A percentile compares a stretch with the other conserved stretches of the same genome.
These are phyloP conservation scores for Passalora sequoiae DNA, from an alignment of 2,329 filamentous ascomycete genomes.

Conservation along the genomic window DNA sequence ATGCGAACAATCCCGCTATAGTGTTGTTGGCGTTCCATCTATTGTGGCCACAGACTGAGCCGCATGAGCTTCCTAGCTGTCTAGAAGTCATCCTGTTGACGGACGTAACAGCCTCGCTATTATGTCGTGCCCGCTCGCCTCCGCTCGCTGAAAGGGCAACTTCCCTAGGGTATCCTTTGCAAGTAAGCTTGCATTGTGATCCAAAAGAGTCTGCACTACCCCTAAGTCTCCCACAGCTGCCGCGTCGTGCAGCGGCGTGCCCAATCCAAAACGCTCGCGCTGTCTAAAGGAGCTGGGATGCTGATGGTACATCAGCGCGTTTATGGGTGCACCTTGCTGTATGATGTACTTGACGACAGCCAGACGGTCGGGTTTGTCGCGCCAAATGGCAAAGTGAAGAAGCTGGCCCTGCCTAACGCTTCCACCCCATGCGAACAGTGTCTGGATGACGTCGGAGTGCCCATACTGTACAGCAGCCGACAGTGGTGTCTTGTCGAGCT, in stretches of 20 bases:
- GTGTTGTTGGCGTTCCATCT: no score
- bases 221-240: slow-evolving; percentile 1
- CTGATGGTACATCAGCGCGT: slow-evolving; percentile 3
- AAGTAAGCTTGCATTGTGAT: not conserved
- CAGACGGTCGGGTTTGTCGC: not conserved
- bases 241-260: slow-evolving; percentile 1
- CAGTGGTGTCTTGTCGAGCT: slow-evolving; percentile 5
- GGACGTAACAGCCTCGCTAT: not conserved
- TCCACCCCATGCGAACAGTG: slow-evolving; percentile 5
- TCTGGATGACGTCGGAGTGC: slow-evolving; percentile 1
- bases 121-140: not conserved
- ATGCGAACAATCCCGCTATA: no score
- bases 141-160: not conserved
- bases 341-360: slow-evolving; percentile 1
- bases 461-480: slow-evolving; percentile 5
- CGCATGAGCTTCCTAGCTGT: no score
- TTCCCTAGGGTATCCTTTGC: not conserved
- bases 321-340: slow-evolving; percentile 1
- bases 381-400: slow-evolving; percentile 7
- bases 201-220: not conserved
- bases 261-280: slow-evolving; percentile 2
- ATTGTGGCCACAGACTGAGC: no score
- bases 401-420: slow-evolving; percentile 6
- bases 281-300: not conserved
- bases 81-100: no score